Conservation (phyloP, 345 rosid genomes). For the Lumnitzera littorea region DNA sequence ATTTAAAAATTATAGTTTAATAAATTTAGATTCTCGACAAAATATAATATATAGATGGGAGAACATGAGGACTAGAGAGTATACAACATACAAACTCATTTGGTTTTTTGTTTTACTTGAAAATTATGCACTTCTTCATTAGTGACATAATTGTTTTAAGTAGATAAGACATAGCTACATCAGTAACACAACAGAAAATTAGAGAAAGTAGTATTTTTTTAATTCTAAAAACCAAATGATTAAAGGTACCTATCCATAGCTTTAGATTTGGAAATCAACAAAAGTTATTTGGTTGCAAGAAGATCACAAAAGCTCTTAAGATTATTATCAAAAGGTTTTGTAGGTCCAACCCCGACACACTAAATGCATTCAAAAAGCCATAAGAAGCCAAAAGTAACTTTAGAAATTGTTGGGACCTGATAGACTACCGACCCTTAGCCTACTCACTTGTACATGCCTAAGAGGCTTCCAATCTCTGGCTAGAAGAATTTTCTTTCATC, state of each 20-base stretch:
- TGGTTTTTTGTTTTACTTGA: slow-evolving; percentile 25
- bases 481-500: no score
- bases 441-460: no score
- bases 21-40: no score
- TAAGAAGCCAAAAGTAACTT: no score
- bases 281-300: slow-evolving; percentile 40
- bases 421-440: no score
- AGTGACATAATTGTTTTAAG: slow-evolving; percentile 45
- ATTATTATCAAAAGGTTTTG: slow-evolving; percentile 5
- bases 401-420: no score
- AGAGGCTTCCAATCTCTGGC: no score
- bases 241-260: slow-evolving; percentile 63
- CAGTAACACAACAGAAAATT: slow-evolving; percentile 1
- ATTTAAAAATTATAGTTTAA: no score
- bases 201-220: not conserved
- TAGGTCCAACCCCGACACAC: no score
- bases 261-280: slow-evolving; percentile 69
- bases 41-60: no score
- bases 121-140: slow-evolving; percentile 54
- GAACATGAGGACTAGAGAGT: no score
- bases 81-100: slow-evolving; percentile 1
- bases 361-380: no score
- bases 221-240: not conserved
- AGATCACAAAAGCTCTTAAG: slow-evolving; percentile 31
- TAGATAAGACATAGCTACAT: slow-evolving; percentile 5